Evolutionary conservation across 805 yeast genomes (phyloP).

Genomic region (Saccharomycopsis fermentans): DNA sequence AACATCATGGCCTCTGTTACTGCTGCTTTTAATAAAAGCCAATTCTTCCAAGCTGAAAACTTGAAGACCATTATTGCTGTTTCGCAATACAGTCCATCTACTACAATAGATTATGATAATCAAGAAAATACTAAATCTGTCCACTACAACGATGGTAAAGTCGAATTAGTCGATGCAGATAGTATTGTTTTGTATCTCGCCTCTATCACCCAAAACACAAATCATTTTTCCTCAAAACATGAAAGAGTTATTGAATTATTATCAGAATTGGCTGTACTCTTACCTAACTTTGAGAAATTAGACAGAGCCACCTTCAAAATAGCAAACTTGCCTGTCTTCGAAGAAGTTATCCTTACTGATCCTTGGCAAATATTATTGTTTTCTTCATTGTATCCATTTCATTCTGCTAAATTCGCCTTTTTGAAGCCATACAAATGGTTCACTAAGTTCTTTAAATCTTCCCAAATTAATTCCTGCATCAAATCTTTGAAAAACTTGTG

Average conservation of each 20-base stretch:
- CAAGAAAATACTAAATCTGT: constrained; percentile 20
- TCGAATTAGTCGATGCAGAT: constrained; percentile 44
- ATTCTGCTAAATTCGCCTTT: constrained; percentile 15
- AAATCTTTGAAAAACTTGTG: constrained; percentile 12
- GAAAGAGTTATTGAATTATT: background rate
- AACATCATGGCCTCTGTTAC: background rate
- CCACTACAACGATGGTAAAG: constrained; percentile 29
- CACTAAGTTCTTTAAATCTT: constrained; percentile 11
- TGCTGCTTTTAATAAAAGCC: constrained; percentile 4
- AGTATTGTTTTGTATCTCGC: constrained; percentile 46
- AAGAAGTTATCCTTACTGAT: constrained; percentile 10
- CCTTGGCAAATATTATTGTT: constrained; percentile 37
- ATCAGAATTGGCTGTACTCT: constrained; percentile 5
- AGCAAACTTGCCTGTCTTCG: constrained; percentile 13
- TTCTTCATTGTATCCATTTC: constrained; percentile 34
- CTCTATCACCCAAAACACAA: constrained; percentile 21
- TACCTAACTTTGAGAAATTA: constrained; percentile 23
- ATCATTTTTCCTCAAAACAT: constrained; percentile 2
- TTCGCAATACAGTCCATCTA: background rate
- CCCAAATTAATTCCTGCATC: constrained; percentile 5
- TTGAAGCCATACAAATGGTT: constrained; percentile 15
- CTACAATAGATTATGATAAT: constrained; percentile 14
- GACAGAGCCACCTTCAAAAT: constrained; percentile 23
- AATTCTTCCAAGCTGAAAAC: constrained; percentile 13
- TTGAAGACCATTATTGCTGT: constrained; percentile 16